Evolutionary conservation across 371 early-diverging fungal species (phyloP), one percentile per base, ranked within the genome.

Genomic region (Saksenaea vasiformis): DNA sequence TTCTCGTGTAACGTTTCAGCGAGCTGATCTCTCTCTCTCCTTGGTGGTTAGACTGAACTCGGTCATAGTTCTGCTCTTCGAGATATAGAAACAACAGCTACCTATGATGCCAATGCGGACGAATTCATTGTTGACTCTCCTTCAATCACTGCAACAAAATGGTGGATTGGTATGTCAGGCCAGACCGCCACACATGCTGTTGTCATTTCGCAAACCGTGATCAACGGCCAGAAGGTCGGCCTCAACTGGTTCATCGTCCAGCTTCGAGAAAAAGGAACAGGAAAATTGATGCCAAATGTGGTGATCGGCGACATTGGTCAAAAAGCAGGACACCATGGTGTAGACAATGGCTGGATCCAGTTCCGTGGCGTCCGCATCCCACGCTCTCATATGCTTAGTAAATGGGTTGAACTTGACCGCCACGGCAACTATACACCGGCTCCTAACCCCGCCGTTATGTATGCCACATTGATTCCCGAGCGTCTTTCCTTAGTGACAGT

Each of bases 271-370:
- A 85, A 84, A 44, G 74, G 83, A 64, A 90, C 90, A 13, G 92
- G 90, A 66, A 76, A 84, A 56, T 72, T 92, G 15, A 74, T 90
- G 71, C 90, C 92, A 0, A 89, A 89, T 31, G 87, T 96, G 17
- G 83, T 85, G 38, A 85, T 88, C 67, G 96, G 95, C 36, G 96
- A 96, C 64, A 90, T 94, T 60, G 96, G 96, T 31, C 80, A 84
- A 65, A 92, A 92, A 69, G 84, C 43, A n/a, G 92, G 92, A 11
- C 90, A 93, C 54, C 83, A 87, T 63, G 94, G 93, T 66, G 85
- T 93, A 5, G 96, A 95, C 77, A 95, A 95, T 63, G 95, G 96
- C 10, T 95, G 94, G 94, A 94, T 95, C 66, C 93, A 93, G 69
- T 95, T 95, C 80, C 90, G 91, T 11, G 72, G 88, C 34, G 93